Evolutionary conservation across 495 filamentous ascomycete species (phyloP).

Genomic region (Penicillium manginii): DNA sequence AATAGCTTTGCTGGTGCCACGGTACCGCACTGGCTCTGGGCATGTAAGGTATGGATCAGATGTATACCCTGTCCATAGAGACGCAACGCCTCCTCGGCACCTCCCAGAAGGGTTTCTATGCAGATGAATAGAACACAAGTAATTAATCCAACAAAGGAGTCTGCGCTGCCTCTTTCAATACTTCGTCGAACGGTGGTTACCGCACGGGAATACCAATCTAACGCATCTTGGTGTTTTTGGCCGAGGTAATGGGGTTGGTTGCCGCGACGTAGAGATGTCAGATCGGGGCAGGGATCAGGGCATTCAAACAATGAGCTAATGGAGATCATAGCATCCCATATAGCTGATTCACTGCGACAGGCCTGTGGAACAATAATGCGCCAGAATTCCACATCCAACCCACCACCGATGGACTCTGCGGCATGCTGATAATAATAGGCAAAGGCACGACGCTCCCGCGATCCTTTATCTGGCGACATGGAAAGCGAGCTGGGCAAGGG

Average conservation of each 20-base stretch:
- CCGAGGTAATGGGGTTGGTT: conserved; percentile 30
- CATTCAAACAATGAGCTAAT: conserved; percentile 58
- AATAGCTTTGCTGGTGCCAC: conserved; percentile 20
- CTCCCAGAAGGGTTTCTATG: conserved; percentile 57
- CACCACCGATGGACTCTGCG: conserved; percentile 41
- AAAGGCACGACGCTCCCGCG: conserved; percentile 45
- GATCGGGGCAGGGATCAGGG: conserved; percentile 24
- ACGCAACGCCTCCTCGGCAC: conserved; percentile 30
- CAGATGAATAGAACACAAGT: conserved; percentile 62
- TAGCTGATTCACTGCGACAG: conserved; percentile 58
- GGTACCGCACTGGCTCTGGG: conserved; percentile 24
- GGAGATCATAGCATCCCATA: conserved; percentile 60
- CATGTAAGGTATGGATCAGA: conserved; percentile 35
- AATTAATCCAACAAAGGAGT: conserved; percentile 47
- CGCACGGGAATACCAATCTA: conserved; percentile 47
- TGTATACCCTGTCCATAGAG: conserved; percentile 43
- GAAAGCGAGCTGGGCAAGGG: conserved; percentile 21
- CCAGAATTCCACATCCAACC: conserved; percentile 60
- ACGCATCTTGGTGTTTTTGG: conserved; percentile 45
- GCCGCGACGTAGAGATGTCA: conserved; percentile 10
- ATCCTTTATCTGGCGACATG: conserved; percentile 30
- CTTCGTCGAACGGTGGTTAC: conserved; percentile 54
- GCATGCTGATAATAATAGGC: conserved; percentile 43
- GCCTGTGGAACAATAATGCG: conserved; percentile 58
- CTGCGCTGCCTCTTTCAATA: conserved; percentile 39